phyloP scores from a whole-genome alignment of 768 basidiomycete species.

The Kwoniella sp. region DNA sequence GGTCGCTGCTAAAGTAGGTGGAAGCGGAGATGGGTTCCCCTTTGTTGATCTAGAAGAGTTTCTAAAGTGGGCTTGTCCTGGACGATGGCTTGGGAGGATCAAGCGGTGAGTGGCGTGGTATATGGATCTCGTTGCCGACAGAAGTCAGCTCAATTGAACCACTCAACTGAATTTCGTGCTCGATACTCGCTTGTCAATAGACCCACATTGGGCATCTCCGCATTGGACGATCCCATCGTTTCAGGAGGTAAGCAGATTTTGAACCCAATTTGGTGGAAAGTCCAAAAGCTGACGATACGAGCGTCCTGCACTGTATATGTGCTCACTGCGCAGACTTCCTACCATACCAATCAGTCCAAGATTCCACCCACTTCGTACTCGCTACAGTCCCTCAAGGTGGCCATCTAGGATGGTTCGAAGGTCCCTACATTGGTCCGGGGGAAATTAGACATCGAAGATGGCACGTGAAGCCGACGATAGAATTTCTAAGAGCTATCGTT shows the following conservation, averaged over 20 bases:
- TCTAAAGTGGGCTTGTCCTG: constrained; percentile 34
- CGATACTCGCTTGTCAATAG: not conserved
- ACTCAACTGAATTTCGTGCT: too few relatives aligned
- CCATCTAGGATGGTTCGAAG: constrained; percentile 36
- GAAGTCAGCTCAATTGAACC: too few relatives aligned
- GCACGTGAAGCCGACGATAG: constrained; percentile 30
- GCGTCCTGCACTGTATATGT: too few relatives aligned
- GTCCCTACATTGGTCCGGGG: constrained; percentile 20
- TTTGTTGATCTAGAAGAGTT: constrained; percentile 31
- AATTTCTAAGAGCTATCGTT: constrained; percentile 24
- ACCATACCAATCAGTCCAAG: constrained; percentile 19
- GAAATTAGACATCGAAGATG: constrained; percentile 31
- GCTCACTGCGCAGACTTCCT: constrained; percentile 25
- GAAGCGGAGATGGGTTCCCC: constrained; percentile 26
- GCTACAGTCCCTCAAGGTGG: constrained; percentile 31
- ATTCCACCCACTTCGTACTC: constrained; percentile 28
- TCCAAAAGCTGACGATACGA: too few relatives aligned
- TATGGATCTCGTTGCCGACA: too few relatives aligned
- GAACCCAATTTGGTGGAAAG: too few relatives aligned
- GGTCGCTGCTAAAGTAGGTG: constrained; percentile 31
- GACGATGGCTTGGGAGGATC: constrained; percentile 28
- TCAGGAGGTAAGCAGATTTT: constrained; percentile 31
- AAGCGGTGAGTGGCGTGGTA: constrained; percentile 25
- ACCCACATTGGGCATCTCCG: constrained; percentile 31
- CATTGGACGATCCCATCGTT: constrained; percentile 33